Evolutionary conservation across 2,329 filamentous ascomycete species (phyloP), one percentile per base, ranked within the genome.

Genomic region (Colletotrichum liaoningense): DNA sequence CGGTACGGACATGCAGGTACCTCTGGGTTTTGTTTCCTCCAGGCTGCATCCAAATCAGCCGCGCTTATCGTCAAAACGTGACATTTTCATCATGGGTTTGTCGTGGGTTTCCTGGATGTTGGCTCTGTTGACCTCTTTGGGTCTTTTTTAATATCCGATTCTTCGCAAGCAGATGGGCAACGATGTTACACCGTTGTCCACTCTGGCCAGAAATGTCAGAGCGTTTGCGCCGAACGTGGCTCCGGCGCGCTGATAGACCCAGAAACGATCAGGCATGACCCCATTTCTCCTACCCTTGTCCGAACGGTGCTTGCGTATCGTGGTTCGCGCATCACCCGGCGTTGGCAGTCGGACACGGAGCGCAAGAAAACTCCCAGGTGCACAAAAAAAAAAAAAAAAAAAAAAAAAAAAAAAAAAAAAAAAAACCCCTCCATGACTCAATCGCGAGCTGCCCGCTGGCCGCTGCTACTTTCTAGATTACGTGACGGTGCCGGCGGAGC

Each of bases 181-280:
- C 63, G 59, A 52, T 59, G 70, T 73, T 49, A 56, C 70, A 70
- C 60, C 19, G 28, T 63, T 52, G 46, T 52, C 70, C 70, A 73
- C 67, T 46, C 30, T 59, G 60, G 42, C 55, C 46, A 62, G 60
- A 56, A n/a, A 35, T 55, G 67, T 69, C 67, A 65, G 57, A 73
- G 67, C 67, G 67, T 60, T 65, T 35, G 70, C 70, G 55, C 66
- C 66, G 67, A 70, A 65, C 28, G 55, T 30, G 38, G 60, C 63
- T 64, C 69, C 56, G 59, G 35, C 56, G 54, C 26, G 42, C 35
- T 60, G 60, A 60, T 57, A 38, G 46, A 69, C 24, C 70, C 52
- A 38, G 16, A 65, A 55, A 33, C 52, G 42, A 67, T 56, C 67
- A 73, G 60, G 70, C 67, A 70, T 73, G 42, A 62, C 46, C 60